Percentiles rank a stretch among this genome's conserved stretches.
Conservation (phyloP, 2,329 filamentous ascomycete genomes). For the Raffaelea albimanens region DNA sequence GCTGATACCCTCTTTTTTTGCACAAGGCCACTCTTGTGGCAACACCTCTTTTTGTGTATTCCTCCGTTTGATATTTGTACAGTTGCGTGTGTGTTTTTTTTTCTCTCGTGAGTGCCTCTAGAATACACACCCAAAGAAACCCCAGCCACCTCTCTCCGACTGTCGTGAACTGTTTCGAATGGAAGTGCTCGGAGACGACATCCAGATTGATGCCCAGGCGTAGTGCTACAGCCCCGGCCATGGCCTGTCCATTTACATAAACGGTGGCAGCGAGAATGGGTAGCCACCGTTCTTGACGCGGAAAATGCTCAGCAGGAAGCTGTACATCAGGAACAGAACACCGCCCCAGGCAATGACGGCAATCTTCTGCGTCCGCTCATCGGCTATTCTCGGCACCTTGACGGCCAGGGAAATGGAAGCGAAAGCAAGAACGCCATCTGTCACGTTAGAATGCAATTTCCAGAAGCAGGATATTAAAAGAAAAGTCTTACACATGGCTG, state of each 20-base stretch:
- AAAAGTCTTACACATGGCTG: slow-evolving; percentile 68
- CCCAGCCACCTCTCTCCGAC: too few relatives aligned
- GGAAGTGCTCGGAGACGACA: too few relatives aligned
- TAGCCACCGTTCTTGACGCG: slow-evolving; percentile 91
- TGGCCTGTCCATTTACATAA: slow-evolving; percentile 52
- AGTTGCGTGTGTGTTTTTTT: too few relatives aligned
- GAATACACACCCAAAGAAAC: too few relatives aligned
- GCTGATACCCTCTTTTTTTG: too few relatives aligned
- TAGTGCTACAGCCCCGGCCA: too few relatives aligned
- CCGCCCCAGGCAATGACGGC: slow-evolving; percentile 72
- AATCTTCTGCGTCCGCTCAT: slow-evolving; percentile 68
- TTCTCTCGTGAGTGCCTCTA: too few relatives aligned
- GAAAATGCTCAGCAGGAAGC: slow-evolving; percentile 90
- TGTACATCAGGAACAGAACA: slow-evolving; percentile 76
- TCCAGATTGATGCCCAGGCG: too few relatives aligned
- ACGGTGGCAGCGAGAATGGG: slow-evolving; percentile 88
- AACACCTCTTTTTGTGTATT: too few relatives aligned
- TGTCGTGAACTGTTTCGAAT: too few relatives aligned
- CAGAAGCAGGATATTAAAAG: neutral
- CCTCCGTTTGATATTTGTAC: too few relatives aligned
- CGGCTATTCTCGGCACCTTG: slow-evolving; percentile 82
- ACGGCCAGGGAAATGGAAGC: slow-evolving; percentile 83
- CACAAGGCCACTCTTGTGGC: too few relatives aligned
- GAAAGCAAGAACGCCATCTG: slow-evolving; percentile 68
- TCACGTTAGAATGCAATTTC: neutral